A percentile compares a stretch with the other conserved stretches of the same genome.
These are phyloP conservation scores for Zygnema cylindricum DNA, from an alignment of 139 green algal genomes.

Conservation along the genomic window DNA sequence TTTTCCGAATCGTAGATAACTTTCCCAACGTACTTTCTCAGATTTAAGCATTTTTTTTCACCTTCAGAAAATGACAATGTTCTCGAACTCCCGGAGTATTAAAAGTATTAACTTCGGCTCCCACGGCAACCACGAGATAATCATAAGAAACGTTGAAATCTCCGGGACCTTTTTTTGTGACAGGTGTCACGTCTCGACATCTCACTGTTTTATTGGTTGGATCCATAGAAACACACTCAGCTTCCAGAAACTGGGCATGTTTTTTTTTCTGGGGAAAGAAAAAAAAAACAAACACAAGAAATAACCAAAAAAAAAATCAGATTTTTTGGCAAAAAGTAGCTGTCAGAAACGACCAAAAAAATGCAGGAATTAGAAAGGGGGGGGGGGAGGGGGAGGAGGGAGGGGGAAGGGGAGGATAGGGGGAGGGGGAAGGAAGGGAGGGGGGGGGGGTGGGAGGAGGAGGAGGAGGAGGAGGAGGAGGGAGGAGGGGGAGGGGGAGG, in stretches of 20 bases:
- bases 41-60: too few species aligned
- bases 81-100: slow-evolving; percentile 77
- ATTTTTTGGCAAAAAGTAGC: slow-evolving; percentile 13
- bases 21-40: too few species aligned
- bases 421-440: not conserved
- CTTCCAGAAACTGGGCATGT: slow-evolving; percentile 81
- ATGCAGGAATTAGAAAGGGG: not conserved
- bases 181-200: slow-evolving; percentile 11
- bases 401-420: not conserved
- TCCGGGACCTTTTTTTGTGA: slow-evolving; percentile 26
- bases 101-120: slow-evolving; percentile 81
- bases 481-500: not conserved
- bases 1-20: too few species aligned
- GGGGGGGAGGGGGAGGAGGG: not conserved
- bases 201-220: slow-evolving; percentile 67
- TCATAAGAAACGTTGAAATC: slow-evolving; percentile 78
- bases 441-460: not conserved
- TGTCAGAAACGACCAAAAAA: not conserved
- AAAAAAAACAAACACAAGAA: not conserved
- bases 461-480: not conserved
- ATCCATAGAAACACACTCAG: slow-evolving; percentile 80
- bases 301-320: not conserved
- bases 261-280: slow-evolving; percentile 5
- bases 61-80: slow-evolving; percentile 86
- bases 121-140: slow-evolving; percentile 77